These are phyloP conservation scores for Podila verticillata DNA, from an alignment of 192 early-diverging fungal genomes.

Conservation along the genomic window DNA sequence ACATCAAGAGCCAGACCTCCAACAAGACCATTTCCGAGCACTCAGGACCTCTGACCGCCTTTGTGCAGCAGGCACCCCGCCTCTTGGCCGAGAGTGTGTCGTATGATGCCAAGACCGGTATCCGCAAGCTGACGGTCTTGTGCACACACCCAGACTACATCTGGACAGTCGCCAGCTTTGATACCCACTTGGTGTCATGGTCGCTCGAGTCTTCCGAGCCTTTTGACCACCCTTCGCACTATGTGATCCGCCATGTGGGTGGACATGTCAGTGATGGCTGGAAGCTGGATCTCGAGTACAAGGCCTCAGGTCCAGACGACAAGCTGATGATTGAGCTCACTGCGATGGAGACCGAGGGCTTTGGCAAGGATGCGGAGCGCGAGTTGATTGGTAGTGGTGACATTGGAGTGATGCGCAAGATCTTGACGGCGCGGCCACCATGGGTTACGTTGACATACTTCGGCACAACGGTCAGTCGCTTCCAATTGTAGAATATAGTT, in stretches of 20 bases:
- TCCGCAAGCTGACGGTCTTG: slow-evolving; percentile 57
- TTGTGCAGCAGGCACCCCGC: slow-evolving; percentile 44
- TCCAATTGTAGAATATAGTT: slow-evolving; percentile 14
- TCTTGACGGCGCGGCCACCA: slow-evolving; percentile 24
- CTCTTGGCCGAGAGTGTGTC: slow-evolving; percentile 53
- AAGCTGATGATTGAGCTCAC: slow-evolving; percentile 60
- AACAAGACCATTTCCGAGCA: slow-evolving; percentile 40
- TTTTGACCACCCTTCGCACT: slow-evolving; percentile 46
- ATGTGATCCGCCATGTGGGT: slow-evolving; percentile 62
- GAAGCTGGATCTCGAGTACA: slow-evolving; percentile 54
- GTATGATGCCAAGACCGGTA: slow-evolving; percentile 60
- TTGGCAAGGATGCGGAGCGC: slow-evolving; percentile 53
- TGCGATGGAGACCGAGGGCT: slow-evolving; percentile 60
- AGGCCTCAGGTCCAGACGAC: slow-evolving; percentile 52
- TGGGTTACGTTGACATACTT: slow-evolving; percentile 48
- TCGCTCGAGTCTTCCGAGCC: slow-evolving; percentile 58
- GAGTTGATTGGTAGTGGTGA: slow-evolving; percentile 57
- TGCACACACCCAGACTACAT: slow-evolving; percentile 60
- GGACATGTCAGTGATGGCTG: slow-evolving; percentile 59
- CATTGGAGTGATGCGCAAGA: slow-evolving; percentile 48
- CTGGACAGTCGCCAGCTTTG: slow-evolving; percentile 76
- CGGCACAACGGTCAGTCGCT: slow-evolving; percentile 38
- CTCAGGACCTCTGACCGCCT: slow-evolving; percentile 20
- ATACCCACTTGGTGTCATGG: slow-evolving; percentile 69
- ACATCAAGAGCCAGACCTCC: slow-evolving; percentile 27